Base-by-base conservation (phyloP, 495 filamentous ascomycete species). In the Astrothelium macrocarpum region DNA sequence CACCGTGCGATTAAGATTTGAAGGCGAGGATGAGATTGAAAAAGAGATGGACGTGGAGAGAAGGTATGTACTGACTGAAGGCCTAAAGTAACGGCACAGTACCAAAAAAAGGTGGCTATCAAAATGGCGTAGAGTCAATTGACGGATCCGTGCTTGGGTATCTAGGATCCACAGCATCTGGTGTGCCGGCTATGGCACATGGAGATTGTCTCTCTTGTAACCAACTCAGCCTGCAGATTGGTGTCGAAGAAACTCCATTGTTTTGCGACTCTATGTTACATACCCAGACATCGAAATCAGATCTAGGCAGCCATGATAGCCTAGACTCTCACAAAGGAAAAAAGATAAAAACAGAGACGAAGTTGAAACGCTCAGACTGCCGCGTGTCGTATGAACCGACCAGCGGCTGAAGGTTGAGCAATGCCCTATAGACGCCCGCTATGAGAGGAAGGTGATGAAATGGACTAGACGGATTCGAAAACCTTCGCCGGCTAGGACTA, bases 1-100 rank as follows among this genome's bases (percentile, higher is more conserved):
- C 12, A 20, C 66, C 62, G 71, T 69, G 28, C 61, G 68, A 42
- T 68, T 78, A 62, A 70, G 70, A 60, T 73, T 78, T 66, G 73
- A 74, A 34, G 75, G 75, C 12, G 73, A 78, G 68, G 75, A 77
- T 59, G 71, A 75, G 68, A 69, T 63, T 45, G 75, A 75, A 67
- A 62, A 71, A 60, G 67, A 70, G 65, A 61, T 62, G 71, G 71
- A 69, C 65, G 75, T 77, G 28, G 73, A 77, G 66, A 65, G 74
- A 68, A 62, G 73, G 59, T 75, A 72, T 71, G 74, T 76, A 32
- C 66, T 74, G 25, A 61, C 39, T 5, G 64, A 66, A 56, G 49
- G 49, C 0, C 25, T 56, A 16, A 56, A 56, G 16, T 56, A 56
- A 29, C 11, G 0, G 26, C 25, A 29, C 16, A 5, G 23, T 26